These are phyloP conservation scores for Periconia sp. DNA, from an alignment of 2,329 filamentous ascomycete species.

Conservation along the genomic window DNA sequence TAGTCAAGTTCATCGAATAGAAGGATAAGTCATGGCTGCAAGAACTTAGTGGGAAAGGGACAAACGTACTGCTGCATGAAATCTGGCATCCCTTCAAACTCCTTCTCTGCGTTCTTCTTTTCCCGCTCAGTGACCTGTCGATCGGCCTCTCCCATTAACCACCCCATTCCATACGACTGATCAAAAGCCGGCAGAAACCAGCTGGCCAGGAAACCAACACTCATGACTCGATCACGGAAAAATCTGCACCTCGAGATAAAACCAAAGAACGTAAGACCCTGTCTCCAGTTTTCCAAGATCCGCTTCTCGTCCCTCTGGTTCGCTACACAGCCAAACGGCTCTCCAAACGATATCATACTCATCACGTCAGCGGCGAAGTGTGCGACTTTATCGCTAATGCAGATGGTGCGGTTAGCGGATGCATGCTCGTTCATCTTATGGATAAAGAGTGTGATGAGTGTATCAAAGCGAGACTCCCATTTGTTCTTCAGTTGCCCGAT, in stretches of 20 bases:
- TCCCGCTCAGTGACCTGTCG: constrained; percentile 34
- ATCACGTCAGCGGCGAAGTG: constrained; percentile 48
- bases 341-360: constrained; percentile 43
- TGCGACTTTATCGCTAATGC: constrained; percentile 42
- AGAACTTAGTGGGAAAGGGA: not conserved
- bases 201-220: constrained; percentile 19
- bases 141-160: constrained; percentile 42
- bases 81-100: constrained; percentile 27
- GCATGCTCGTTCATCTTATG: constrained; percentile 35
- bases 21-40: too few relatives aligned
- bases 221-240: constrained; percentile 38
- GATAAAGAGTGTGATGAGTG: constrained; percentile 37
- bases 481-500: constrained; percentile 43
- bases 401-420: constrained; percentile 21
- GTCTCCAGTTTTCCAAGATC: constrained; percentile 42
- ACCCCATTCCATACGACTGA: constrained; percentile 40
- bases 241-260: constrained; percentile 39
- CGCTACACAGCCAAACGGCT: constrained; percentile 44
- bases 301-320: constrained; percentile 43
- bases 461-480: constrained; percentile 44
- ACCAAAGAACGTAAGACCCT: constrained; percentile 42
- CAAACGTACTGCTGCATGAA: constrained; percentile 34
- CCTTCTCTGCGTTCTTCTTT: constrained; percentile 21
- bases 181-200: constrained; percentile 35
- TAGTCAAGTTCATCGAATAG: not conserved